Evolutionary conservation across 1,284 basidiomycete genomes (phyloP).

Genomic region (Trametes pubescens): DNA sequence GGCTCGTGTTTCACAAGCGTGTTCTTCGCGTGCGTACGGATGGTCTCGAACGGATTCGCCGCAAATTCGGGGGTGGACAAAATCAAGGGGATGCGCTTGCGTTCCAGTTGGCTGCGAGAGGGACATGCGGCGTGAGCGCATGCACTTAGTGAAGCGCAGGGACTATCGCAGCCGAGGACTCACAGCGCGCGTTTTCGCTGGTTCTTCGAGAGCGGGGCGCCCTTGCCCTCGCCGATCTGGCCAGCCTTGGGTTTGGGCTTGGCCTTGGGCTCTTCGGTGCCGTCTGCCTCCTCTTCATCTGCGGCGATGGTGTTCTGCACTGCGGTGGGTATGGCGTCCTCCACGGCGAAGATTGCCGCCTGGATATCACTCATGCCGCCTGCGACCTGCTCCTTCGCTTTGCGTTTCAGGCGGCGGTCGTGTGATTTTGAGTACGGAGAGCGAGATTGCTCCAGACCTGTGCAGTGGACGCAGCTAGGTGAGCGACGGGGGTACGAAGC

Average conservation of each 20-base stretch:
- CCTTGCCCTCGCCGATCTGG: constrained; percentile 77
- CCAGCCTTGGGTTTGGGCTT: constrained; percentile 47
- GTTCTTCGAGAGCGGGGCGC: constrained; percentile 62
- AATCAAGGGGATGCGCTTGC: constrained; percentile 75
- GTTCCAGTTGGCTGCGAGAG: constrained; percentile 65
- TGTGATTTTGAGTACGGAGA: constrained; percentile 82
- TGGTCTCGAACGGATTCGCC: constrained; percentile 78
- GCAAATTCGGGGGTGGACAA: constrained; percentile 72
- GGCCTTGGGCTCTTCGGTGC: constrained; percentile 26
- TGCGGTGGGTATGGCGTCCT: constrained; percentile 43
- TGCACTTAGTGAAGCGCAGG: neutral
- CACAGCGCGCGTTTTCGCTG: constrained; percentile 79
- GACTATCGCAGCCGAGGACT: constrained; percentile 42
- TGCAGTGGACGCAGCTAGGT: neutral
- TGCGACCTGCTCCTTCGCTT: constrained; percentile 73
- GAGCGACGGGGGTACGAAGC: neutral
- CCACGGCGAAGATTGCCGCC: constrained; percentile 61
- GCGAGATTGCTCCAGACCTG: constrained; percentile 63
- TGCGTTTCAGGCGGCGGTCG: constrained; percentile 73
- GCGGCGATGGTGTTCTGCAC: constrained; percentile 32
- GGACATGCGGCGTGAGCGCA: constrained; percentile 21
- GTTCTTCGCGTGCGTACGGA: constrained; percentile 83
- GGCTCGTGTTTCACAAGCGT: constrained; percentile 66
- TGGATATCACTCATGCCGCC: constrained; percentile 68
- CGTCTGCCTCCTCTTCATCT: constrained; percentile 26